Percentiles rank a stretch among this genome's conserved stretches.
phyloP scores from a whole-genome alignment of 2,329 filamentous ascomycete genomes.

The Tolypocladium paradoxum region DNA sequence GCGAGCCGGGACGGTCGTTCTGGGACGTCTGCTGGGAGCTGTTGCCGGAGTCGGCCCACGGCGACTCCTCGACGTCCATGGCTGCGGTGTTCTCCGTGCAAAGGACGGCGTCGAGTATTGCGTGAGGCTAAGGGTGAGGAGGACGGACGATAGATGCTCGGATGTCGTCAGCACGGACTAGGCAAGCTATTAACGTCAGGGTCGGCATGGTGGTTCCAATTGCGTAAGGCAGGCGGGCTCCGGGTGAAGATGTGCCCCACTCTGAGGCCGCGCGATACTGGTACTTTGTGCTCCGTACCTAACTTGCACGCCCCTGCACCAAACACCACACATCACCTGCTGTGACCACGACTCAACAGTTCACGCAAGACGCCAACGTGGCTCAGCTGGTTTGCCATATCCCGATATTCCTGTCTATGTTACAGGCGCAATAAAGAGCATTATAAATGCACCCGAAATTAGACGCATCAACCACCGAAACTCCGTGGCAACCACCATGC shows the following conservation, averaged over 20 bases:
- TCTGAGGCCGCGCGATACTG: background rate
- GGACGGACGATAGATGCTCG: background rate
- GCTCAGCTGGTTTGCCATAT: background rate
- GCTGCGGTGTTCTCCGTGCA: constrained; percentile 6
- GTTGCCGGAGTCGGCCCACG: constrained; percentile 38
- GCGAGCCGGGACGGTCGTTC: constrained; percentile 17
- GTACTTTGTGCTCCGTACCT: too few species aligned
- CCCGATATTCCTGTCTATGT: background rate
- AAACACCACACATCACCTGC: background rate
- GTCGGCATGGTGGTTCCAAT: background rate
- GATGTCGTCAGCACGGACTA: too few species aligned
- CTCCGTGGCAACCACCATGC: background rate
- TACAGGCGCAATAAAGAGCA: background rate
- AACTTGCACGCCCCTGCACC: background rate
- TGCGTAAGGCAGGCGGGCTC: background rate
- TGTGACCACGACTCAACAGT: background rate
- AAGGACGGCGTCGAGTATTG: background rate
- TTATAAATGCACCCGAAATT: background rate
- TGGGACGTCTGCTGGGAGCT: constrained; percentile 19
- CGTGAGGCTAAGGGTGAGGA: background rate
- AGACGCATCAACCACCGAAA: background rate
- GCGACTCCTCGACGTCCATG: constrained; percentile 43
- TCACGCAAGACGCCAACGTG: background rate
- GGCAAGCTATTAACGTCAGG: too few species aligned
- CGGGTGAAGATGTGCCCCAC: background rate